These are phyloP conservation scores for Aureobasidium vineae DNA, from an alignment of 2,329 filamentous ascomycete species.

Conservation along the genomic window DNA sequence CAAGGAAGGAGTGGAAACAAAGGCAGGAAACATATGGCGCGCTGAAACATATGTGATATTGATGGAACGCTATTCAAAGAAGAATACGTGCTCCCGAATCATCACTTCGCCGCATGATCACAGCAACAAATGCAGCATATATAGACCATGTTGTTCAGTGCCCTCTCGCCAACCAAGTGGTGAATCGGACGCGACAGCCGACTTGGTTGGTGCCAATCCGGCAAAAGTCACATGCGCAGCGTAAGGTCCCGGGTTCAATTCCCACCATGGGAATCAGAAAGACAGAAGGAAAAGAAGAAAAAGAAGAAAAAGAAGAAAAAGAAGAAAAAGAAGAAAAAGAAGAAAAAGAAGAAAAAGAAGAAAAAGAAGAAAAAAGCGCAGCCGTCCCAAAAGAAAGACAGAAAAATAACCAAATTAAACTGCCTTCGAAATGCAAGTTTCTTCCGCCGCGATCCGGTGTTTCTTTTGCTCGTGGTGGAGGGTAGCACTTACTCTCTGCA, in stretches of 20 bases:
- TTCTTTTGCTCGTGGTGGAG: background rate
- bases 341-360: background rate
- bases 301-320: background rate
- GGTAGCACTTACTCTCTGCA: background rate
- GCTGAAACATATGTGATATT: background rate
- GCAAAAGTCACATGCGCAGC: background rate
- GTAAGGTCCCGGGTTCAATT: background rate
- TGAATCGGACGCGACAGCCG: background rate
- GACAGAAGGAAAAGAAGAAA: background rate
- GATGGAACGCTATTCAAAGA: background rate
- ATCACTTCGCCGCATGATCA: background rate
- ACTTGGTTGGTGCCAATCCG: background rate
- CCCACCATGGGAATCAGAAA: background rate
- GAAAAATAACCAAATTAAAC: background rate
- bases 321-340: background rate
- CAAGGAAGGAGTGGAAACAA: background rate
- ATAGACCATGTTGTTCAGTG: background rate
- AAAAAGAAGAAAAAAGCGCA: background rate
- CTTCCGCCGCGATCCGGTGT: background rate
- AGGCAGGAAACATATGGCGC: background rate
- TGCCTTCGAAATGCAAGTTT: conserved; percentile 1
- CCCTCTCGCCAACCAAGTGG: background rate
- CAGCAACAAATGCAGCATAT: background rate
- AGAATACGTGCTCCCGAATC: background rate
- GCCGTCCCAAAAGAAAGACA: background rate